Conservation (phyloP, 306 rosid genomes). For the Corylus americana region DNA sequence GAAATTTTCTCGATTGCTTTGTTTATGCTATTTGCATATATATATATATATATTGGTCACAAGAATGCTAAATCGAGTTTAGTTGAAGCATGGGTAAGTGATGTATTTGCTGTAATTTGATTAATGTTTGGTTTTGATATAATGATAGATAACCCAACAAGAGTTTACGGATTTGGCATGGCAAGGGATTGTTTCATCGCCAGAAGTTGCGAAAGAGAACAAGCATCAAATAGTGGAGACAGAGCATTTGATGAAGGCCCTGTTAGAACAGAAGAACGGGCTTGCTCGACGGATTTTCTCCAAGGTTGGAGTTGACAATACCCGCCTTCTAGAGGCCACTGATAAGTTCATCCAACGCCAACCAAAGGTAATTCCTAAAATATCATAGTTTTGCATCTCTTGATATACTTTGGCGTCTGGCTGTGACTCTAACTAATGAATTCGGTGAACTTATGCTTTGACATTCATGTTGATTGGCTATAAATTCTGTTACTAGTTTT, state of each 20-base stretch:
- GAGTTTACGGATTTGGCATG: constrained; percentile 99
- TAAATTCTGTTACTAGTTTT: neutral
- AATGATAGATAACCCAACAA: constrained; percentile 83
- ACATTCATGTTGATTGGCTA: neutral
- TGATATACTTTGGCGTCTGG: constrained; percentile 8
- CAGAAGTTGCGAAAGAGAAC: constrained; percentile 94
- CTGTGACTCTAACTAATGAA: constrained; percentile 14
- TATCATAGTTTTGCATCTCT: constrained; percentile 14
- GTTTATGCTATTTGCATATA: constrained; percentile 11
- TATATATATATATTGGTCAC: neutral
- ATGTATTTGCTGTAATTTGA: neutral
- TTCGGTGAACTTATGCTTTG: constrained; percentile 11
- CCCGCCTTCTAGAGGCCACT: constrained; percentile 80
- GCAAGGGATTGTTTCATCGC: constrained; percentile 86
- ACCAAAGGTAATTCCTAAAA: constrained; percentile 68
- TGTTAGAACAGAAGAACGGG: constrained; percentile 96
- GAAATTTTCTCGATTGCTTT: neutral
- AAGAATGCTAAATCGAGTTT: neutral
- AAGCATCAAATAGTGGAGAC: constrained; percentile 99
- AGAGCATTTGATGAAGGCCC: constrained; percentile 92
- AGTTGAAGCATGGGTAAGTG: constrained; percentile 21
- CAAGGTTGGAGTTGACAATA: constrained; percentile 83
- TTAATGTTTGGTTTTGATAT: constrained; percentile 33
- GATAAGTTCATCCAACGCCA: constrained; percentile 92
- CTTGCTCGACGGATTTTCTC: constrained; percentile 95